Conservation (phyloP, 768 basidiomycete species). For the Termitomyces sp. region DNA sequence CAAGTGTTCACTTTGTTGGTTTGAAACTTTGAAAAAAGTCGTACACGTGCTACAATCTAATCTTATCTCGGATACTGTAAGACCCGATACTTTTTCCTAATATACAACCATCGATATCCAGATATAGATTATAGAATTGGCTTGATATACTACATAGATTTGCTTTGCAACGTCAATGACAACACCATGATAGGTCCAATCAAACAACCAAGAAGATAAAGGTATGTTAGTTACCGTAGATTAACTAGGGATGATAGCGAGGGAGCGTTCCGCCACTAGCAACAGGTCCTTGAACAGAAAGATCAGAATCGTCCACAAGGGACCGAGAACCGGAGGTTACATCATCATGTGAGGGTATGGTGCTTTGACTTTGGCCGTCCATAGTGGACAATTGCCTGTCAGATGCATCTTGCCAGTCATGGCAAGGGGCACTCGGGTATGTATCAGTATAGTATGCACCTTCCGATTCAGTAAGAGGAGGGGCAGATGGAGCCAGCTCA, state of each 20-base stretch:
- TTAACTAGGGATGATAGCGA: slow-evolving; percentile 18
- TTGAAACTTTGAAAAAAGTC: slow-evolving; percentile 6
- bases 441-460: slow-evolving; percentile 11
- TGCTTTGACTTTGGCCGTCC: slow-evolving; percentile 1
- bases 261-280: slow-evolving; percentile 20
- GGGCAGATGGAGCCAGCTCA: slow-evolving; percentile 44
- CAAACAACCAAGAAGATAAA: slow-evolving; percentile 10
- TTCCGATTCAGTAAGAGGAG: slow-evolving; percentile 18
- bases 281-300: slow-evolving; percentile 18
- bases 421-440: slow-evolving; percentile 12
- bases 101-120: background rate
- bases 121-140: slow-evolving; percentile 5
- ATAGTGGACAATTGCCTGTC: background rate
- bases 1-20: background rate
- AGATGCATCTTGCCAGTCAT: slow-evolving; percentile 3
- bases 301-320: slow-evolving; percentile 1
- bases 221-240: slow-evolving; percentile 4
- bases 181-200: slow-evolving; percentile 1
- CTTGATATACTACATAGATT: slow-evolving; percentile 5
- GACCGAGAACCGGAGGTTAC: background rate
- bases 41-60: slow-evolving; percentile 15
- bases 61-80: slow-evolving; percentile 7
- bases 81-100: background rate
- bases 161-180: slow-evolving; percentile 6
- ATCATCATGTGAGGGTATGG: slow-evolving; percentile 5